Evolutionary conservation across 768 basidiomycete species (phyloP), one percentile per base, ranked within the genome.

Genomic region (Pulveroboletus frians): DNA sequence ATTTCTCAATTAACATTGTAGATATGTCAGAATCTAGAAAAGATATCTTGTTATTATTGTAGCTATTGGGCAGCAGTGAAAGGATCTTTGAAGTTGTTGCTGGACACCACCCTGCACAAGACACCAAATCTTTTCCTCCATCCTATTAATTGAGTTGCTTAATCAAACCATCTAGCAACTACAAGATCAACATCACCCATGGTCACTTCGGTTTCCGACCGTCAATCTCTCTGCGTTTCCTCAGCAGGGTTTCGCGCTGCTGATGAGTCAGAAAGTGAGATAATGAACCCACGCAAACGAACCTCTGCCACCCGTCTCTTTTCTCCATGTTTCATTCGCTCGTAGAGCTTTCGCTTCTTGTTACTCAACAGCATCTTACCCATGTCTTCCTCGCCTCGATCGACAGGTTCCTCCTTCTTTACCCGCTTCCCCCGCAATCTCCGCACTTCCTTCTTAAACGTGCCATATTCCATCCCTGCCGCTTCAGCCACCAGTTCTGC

Each of bases 321-420:
- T 64, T 94, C 79, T 56, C 84, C 83, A 64, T 88, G 81, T 71
- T 92, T 91, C 81, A 96, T 88, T 71, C 87, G 87, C 69, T 92
- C 91, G 66, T 94, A 95, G 59, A 96, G 69, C 70, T 94, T 94
- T 59, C 83, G 80, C 68, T 95, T 87, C 72, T 88, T 92, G 69
- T 91, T 92, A 73, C 90, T 95, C 84, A 96, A 85, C 81, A 97
- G 78, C 84, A 97, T 95, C 78, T 94, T 95, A 70, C 89, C 86
- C 87, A 95, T 90, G 64, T 94, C 88, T 60, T 82, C 76, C 64
- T 92, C 90, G 17, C 60, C 39, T 55, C 58, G 29, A 54, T 70
- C 68, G 54, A 72, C 72, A 54, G 59, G 55, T 57, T 69, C 67
- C 54, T 67, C 71, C 10, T 57, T 63, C 46, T 52, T 58, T 34